These are phyloP conservation scores for Apiospora sp. DNA, from an alignment of 2,329 filamentous ascomycete species.

Conservation along the genomic window DNA sequence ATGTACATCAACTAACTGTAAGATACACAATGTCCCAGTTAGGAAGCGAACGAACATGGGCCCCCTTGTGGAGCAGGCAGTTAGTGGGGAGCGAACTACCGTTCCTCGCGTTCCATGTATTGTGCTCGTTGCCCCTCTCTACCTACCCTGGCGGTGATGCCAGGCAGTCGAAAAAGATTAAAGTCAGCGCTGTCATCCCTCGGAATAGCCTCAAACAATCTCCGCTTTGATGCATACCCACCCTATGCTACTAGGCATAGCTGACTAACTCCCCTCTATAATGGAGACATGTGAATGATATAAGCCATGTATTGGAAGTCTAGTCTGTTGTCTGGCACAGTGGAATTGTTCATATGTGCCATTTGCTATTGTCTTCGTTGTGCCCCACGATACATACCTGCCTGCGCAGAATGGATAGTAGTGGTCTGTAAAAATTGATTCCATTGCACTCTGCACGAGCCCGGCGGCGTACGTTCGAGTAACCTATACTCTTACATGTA, in stretches of 20 bases:
- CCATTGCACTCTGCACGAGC: not conserved
- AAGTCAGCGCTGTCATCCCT: slow-evolving; percentile 13
- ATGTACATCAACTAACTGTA: not conserved
- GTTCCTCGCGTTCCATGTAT: not conserved
- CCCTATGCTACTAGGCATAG: not conserved
- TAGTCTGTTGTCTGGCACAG: not conserved
- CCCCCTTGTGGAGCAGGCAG: slow-evolving; percentile 3
- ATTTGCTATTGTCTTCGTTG: not conserved
- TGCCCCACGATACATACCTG: not conserved
- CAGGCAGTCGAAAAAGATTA: not conserved
- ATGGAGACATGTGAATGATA: not conserved
- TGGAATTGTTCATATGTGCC: not conserved
- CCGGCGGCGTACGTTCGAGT: not conserved
- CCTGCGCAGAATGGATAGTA: not conserved
- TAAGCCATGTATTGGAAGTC: not conserved
- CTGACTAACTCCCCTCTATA: not conserved
- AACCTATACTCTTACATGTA: slow-evolving; percentile 6
- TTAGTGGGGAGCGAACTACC: slow-evolving; percentile 4
- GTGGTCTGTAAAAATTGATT: not conserved
- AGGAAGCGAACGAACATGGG: not conserved
- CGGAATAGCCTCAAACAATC: slow-evolving; percentile 13
- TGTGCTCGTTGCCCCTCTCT: slow-evolving; percentile 11
- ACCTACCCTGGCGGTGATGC: not conserved
- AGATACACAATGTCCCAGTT: not conserved
- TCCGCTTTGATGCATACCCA: slow-evolving; percentile 16